phyloP scores from a whole-genome alignment of 805 yeast species.

The Yamadazyma endophytica region DNA sequence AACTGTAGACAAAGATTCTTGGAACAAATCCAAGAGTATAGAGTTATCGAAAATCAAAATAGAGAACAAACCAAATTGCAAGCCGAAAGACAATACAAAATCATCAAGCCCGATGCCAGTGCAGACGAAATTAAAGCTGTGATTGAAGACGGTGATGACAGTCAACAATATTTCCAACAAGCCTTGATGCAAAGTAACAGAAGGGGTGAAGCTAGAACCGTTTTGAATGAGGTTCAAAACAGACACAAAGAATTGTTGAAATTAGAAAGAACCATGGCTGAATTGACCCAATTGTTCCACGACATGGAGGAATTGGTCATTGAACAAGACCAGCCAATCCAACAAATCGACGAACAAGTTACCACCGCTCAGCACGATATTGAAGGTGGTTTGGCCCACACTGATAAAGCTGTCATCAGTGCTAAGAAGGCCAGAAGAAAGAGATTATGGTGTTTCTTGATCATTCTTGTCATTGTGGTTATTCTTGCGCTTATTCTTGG shows the following conservation, averaged over 20 bases:
- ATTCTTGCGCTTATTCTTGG: slow-evolving; percentile 69
- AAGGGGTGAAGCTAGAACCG: slow-evolving; percentile 93
- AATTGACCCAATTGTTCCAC: slow-evolving; percentile 87
- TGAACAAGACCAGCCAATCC: slow-evolving; percentile 88
- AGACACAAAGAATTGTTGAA: slow-evolving; percentile 93
- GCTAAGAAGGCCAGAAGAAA: slow-evolving; percentile 90
- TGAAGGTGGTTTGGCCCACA: slow-evolving; percentile 92
- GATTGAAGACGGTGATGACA: slow-evolving; percentile 68
- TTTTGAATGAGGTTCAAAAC: slow-evolving; percentile 90
- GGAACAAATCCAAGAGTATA: slow-evolving; percentile 80
- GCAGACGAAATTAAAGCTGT: slow-evolving; percentile 82
- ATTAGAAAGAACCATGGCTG: slow-evolving; percentile 93
- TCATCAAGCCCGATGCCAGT: slow-evolving; percentile 82
- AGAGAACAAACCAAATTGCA: slow-evolving; percentile 79
- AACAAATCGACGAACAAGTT: slow-evolving; percentile 77
- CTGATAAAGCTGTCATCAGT: slow-evolving; percentile 80
- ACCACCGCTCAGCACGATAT: slow-evolving; percentile 82
- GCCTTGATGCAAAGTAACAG: slow-evolving; percentile 83
- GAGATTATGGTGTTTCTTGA: slow-evolving; percentile 80
- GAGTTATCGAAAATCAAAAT: slow-evolving; percentile 81
- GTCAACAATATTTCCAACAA: slow-evolving; percentile 91
- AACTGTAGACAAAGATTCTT: slow-evolving; percentile 80
- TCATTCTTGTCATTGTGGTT: slow-evolving; percentile 53
- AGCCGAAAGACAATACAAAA: slow-evolving; percentile 89
- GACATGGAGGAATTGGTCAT: slow-evolving; percentile 96